These are phyloP conservation scores for Debaryomyces castellii DNA, from an alignment of 805 yeast genomes.

Conservation along the genomic window DNA sequence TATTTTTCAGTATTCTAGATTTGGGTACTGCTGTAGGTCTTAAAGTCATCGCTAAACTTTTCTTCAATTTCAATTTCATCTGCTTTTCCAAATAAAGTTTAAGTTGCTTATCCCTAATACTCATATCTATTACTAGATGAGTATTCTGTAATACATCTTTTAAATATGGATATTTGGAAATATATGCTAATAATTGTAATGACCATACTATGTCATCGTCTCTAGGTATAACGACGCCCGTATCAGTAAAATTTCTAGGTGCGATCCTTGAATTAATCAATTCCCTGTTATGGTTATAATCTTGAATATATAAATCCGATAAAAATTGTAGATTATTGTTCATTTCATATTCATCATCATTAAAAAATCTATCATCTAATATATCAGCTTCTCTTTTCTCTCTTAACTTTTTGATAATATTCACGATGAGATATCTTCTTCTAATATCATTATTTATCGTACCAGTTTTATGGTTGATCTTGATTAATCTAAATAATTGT, in stretches of 20 bases:
- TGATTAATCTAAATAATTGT: slow-evolving; percentile 37
- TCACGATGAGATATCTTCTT: slow-evolving; percentile 33
- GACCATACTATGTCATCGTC: slow-evolving; percentile 96
- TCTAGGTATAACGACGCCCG: slow-evolving; percentile 81
- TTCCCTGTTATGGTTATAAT: slow-evolving; percentile 25
- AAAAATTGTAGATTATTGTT: slow-evolving; percentile 41
- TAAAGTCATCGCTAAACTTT: slow-evolving; percentile 25
- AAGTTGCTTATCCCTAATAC: slow-evolving; percentile 41
- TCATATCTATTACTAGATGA: slow-evolving; percentile 68
- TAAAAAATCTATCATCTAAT: slow-evolving; percentile 28
- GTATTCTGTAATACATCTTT: slow-evolving; percentile 74
- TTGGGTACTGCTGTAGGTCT: slow-evolving; percentile 35
- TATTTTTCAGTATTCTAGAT: slow-evolving; percentile 23
- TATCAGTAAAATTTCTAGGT: slow-evolving; percentile 39
- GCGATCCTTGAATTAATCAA: slow-evolving; percentile 31
- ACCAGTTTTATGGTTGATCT: slow-evolving; percentile 17
- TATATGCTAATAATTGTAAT: slow-evolving; percentile 85
- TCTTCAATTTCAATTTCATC: slow-evolving; percentile 30
- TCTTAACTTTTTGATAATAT: slow-evolving; percentile 35
- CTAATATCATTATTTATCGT: slow-evolving; percentile 30
- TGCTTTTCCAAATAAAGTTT: slow-evolving; percentile 36
- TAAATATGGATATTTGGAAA: slow-evolving; percentile 83
- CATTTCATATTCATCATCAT: slow-evolving; percentile 39
- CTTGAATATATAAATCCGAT: slow-evolving; percentile 39
- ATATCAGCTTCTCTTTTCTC: slow-evolving; percentile 37